These are phyloP conservation scores for Luvunga scandens DNA, from an alignment of 345 rosid species.

Conservation along the genomic window DNA sequence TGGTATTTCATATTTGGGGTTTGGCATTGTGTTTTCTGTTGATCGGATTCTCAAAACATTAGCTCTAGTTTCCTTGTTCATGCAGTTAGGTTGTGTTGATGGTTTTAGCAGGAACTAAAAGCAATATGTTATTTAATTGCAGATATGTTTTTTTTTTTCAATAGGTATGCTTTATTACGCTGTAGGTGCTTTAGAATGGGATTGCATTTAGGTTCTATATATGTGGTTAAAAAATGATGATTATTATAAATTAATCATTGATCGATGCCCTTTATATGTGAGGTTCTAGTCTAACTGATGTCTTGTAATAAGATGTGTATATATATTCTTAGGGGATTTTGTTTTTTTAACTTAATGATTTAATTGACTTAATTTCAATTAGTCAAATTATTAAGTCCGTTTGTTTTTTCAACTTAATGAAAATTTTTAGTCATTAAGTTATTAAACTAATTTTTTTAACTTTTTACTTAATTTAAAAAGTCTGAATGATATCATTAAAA, in stretches of 20 bases:
- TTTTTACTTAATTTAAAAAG: no score
- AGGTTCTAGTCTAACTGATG: background rate
- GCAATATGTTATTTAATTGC: background rate
- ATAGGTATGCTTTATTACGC: background rate
- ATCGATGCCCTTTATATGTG: background rate
- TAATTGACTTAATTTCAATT: no score
- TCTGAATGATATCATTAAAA: no score
- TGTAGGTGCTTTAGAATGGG: background rate
- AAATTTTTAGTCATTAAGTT: no score
- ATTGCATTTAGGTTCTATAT: background rate
- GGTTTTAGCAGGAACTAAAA: background rate
- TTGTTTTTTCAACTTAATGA: no score
- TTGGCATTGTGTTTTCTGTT: background rate
- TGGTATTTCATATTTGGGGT: background rate
- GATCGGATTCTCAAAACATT: background rate
- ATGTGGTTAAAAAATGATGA: background rate
- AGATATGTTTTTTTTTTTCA: background rate
- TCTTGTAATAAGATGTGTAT: background rate
- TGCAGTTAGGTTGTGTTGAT: background rate
- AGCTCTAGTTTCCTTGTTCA: background rate
- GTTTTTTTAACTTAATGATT: no score
- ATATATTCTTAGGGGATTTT: background rate
- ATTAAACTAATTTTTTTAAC: no score
- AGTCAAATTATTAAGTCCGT: no score
- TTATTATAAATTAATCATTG: background rate